Conservation (phyloP, 225 moss, liverwort and hornwort genomes). For the Neckera pumila region DNA sequence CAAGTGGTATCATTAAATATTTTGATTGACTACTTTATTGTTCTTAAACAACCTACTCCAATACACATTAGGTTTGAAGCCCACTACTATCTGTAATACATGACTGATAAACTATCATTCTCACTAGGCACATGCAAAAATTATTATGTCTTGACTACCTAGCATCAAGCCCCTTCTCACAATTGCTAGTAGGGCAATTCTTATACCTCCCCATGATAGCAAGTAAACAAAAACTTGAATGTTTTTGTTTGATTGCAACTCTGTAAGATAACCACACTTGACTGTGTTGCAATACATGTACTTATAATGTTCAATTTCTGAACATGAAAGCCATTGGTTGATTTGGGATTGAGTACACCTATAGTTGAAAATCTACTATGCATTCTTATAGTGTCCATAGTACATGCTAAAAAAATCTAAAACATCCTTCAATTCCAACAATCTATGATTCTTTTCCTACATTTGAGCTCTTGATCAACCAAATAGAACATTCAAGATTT, state of each 20-base stretch:
- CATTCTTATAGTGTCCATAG: fast-evolving
- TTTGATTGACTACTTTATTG: not conserved
- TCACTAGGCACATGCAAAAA: too few relatives aligned
- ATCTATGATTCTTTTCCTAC: not conserved
- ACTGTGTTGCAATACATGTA: not conserved
- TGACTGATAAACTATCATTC: not conserved
- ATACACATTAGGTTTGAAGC: not conserved
- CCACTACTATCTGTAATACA: not conserved
- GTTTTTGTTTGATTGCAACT: not conserved
- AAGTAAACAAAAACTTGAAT: not conserved
- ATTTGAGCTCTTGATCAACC: not conserved
- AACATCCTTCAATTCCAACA: not conserved
- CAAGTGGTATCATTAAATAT: not conserved
- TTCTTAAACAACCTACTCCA: not conserved
- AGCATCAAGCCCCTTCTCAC: fast-evolving
- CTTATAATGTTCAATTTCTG: not conserved
- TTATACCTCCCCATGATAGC: not conserved
- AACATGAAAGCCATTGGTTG: not conserved
- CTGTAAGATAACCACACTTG: not conserved
- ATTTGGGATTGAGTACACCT: not conserved
- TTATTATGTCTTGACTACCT: not conserved
- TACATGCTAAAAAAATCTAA: not conserved
- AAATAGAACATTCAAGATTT: not conserved
- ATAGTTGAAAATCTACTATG: not conserved
- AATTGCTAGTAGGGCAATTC: not conserved